Evolutionary conservation across 2,329 filamentous ascomycete species (phyloP).

Genomic region (Emmonsia crescens): DNA sequence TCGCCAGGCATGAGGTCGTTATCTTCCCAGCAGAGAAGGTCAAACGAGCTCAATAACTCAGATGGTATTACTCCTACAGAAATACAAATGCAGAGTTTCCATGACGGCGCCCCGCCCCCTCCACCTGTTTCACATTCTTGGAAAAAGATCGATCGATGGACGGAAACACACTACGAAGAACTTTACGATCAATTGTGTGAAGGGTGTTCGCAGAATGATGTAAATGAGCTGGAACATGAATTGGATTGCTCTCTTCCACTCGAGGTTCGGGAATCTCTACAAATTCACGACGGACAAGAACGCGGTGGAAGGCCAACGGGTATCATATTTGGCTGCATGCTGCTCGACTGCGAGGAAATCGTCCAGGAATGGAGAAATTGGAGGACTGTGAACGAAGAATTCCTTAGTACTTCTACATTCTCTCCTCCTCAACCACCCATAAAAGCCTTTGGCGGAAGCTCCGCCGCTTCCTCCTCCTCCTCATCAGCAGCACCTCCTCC

Average conservation of each 20-base stretch:
- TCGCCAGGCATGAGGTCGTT: constrained; percentile 82
- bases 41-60: constrained; percentile 48
- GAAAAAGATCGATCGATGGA: constrained; percentile 87
- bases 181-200: constrained; percentile 88
- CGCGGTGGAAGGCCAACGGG: constrained; percentile 83
- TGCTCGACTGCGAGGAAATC: constrained; percentile 96
- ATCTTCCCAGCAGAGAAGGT: constrained; percentile 50
- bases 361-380: constrained; percentile 97
- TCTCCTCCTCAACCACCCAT: constrained; percentile 51
- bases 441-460: constrained; percentile 60
- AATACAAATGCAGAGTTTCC: constrained; percentile 94
- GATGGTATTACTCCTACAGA: constrained; percentile 66
- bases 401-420: constrained; percentile 50
- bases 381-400: constrained; percentile 86
- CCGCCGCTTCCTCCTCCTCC: constrained; percentile 47
- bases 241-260: constrained; percentile 87
- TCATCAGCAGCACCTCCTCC: constrained; percentile 53
- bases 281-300: constrained; percentile 93
- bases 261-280: constrained; percentile 84
- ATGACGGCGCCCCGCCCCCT: constrained; percentile 78
- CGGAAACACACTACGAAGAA: constrained; percentile 90
- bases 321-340: constrained; percentile 86
- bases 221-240: constrained; percentile 94
- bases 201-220: constrained; percentile 81
- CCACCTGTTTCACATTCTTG: constrained; percentile 84